phyloP scores from a whole-genome alignment of 2,329 filamentous ascomycete species.

The Colletotrichum melonis region DNA sequence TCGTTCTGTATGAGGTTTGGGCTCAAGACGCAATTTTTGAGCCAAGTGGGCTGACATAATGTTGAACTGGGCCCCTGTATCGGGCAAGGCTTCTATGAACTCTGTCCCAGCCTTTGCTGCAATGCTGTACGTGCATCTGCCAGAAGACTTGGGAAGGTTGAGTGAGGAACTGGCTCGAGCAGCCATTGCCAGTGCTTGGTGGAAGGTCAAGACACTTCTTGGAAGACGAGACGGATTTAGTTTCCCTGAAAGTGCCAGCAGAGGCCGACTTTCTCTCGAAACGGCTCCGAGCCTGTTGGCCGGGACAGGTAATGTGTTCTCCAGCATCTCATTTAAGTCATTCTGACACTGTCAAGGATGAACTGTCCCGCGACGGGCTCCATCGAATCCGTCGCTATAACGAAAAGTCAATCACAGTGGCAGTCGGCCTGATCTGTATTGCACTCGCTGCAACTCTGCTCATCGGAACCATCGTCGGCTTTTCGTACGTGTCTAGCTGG shows the following conservation, averaged over 20 bases:
- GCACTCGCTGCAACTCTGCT: not conserved
- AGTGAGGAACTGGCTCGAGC: not conserved
- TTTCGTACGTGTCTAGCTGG: not conserved
- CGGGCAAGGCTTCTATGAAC: not conserved
- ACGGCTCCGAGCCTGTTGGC: not conserved
- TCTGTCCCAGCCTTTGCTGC: not conserved
- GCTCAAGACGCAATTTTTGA: not conserved
- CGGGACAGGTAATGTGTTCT: not conserved
- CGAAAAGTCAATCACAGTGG: not conserved
- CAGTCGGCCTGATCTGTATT: not conserved
- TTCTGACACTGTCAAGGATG: not conserved
- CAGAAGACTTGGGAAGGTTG: too few relatives aligned
- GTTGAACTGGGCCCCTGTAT: not conserved
- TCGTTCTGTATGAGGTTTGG: not conserved
- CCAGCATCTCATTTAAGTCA: not conserved
- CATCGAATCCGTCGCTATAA: not conserved
- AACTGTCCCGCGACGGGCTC: not conserved
- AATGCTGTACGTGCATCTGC: not conserved
- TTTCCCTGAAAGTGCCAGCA: not conserved
- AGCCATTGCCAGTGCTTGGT: not conserved
- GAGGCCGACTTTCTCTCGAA: constrained; percentile 1
- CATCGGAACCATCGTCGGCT: not conserved
- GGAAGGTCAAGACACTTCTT: not conserved
- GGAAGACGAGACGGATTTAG: not conserved
- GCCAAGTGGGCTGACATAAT: not conserved